Conservation (phyloP, 495 filamentous ascomycete genomes). For the Echria macrotheca region DNA sequence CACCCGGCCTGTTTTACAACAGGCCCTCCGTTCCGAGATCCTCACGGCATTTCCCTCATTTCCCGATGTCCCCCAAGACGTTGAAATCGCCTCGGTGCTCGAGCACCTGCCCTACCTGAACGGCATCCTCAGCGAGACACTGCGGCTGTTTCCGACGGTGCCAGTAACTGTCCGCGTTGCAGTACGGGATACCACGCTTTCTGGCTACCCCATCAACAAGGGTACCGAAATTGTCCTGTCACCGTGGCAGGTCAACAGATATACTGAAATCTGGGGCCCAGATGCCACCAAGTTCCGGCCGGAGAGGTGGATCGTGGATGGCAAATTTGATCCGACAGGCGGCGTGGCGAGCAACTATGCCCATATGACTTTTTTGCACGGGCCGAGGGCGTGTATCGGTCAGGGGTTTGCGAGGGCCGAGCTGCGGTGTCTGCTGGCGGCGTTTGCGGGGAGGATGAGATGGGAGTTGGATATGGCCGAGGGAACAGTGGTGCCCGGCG, state of each 20-base stretch:
- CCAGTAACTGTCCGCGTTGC: slow-evolving; percentile 57
- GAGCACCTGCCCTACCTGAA: slow-evolving; percentile 48
- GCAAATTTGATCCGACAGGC: slow-evolving; percentile 31
- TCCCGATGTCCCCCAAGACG: slow-evolving; percentile 25
- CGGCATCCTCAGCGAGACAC: slow-evolving; percentile 37
- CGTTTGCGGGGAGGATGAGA: slow-evolving; percentile 62
- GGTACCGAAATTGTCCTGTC: slow-evolving; percentile 18
- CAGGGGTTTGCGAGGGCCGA: slow-evolving; percentile 72
- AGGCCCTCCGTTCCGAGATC: slow-evolving; percentile 42
- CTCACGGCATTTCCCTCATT: slow-evolving; percentile 55
- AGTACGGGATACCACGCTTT: slow-evolving; percentile 22
- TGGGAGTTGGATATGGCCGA: slow-evolving; percentile 51
- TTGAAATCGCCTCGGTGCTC: slow-evolving; percentile 43
- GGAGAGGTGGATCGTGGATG: slow-evolving; percentile 13
- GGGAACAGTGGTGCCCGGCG: slow-evolving; percentile 49
- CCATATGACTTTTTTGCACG: slow-evolving; percentile 56
- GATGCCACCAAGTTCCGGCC: slow-evolving; percentile 13
- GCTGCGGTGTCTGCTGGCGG: slow-evolving; percentile 72
- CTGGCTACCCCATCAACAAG: slow-evolving; percentile 12
- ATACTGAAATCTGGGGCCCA: slow-evolving; percentile 14
- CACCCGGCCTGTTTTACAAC: slow-evolving; percentile 38
- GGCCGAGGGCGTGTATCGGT: slow-evolving; percentile 56
- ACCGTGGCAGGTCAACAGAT: slow-evolving; percentile 12
- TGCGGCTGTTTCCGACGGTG: slow-evolving; percentile 41
- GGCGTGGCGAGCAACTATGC: slow-evolving; percentile 50